Evolutionary conservation across 192 early-diverging fungal species (phyloP), one percentile per base, ranked within the genome.

Genomic region (Backusella mclennaniae): DNA sequence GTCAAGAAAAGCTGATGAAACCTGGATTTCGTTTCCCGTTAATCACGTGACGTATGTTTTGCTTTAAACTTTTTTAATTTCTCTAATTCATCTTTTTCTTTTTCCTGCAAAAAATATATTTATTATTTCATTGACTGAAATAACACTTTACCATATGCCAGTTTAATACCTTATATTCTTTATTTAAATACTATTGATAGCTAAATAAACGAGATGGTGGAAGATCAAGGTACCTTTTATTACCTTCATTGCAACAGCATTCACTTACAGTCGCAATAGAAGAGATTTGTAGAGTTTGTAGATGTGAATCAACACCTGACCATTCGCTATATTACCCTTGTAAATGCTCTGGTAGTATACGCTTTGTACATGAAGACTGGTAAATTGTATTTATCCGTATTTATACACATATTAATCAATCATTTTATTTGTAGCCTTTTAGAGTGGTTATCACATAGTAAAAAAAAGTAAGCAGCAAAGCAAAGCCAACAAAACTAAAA

Each of bases 291-390:
- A 91, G 94, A 80, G 93, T 95, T 29, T 95, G 94, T 69, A 90
- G 94, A 42, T 85, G 87, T 52, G 93, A 92, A 74, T 88, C 83
- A 39, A 94, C 94, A 19, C 82, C 85, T 12, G 90, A 94, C 6
- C 92, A 97, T 76, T 96, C 94, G 36, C 87, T 98, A 42, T 97
- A 92, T 79, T 89, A 95, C 82, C 97, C 97, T 7, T 98, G 97
- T 85, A 95, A 95, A 83, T 98, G 97, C 84, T 92, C 96, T 21
- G 97, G 97, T 14, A 95, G 93, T 77, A 98, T 98, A 83, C 89
- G 91, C 75, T 95, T 90, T 84, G 93, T 98, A 26, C 97, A 98
- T 84, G 95, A 97, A 83, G 88, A 91, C 53, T 97, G 93, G 92
- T 92, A 86, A 53, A 72, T 70, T 68, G 6, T 71, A 68, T 31